Evolutionary conservation across 192 early-diverging fungal species (phyloP).

Genomic region (Fimicolochytrium jonesii): DNA sequence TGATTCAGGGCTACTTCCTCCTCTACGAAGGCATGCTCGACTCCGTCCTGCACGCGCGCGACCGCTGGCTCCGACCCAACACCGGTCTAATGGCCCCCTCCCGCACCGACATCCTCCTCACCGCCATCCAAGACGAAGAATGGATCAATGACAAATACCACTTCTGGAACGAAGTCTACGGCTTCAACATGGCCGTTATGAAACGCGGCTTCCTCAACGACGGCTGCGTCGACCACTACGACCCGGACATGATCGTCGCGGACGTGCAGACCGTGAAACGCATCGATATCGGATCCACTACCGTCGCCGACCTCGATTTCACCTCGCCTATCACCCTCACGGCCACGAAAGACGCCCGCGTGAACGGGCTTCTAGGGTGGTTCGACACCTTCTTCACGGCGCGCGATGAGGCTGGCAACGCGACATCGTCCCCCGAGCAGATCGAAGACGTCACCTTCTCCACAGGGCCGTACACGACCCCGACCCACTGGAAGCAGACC

Average conservation of each 20-base stretch:
- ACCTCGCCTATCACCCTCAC: conserved; percentile 62
- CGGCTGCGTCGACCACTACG: conserved; percentile 77
- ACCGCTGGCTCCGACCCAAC: conserved; percentile 66
- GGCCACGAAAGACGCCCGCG: conserved; percentile 53
- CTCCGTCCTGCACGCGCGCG: conserved; percentile 77
- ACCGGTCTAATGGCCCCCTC: conserved; percentile 71
- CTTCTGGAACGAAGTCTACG: conserved; percentile 94
- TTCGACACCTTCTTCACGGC: conserved; percentile 88
- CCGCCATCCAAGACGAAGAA: conserved; percentile 73
- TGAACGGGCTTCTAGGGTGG: conserved; percentile 83
- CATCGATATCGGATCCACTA: conserved; percentile 69
- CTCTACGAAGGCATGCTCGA: conserved; percentile 90
- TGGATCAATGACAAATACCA: conserved; percentile 72
- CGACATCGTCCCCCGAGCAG: not conserved
- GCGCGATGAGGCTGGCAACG: conserved; percentile 20
- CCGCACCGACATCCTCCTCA: conserved; percentile 64
- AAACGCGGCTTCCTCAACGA: conserved; percentile 69
- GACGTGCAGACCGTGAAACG: conserved; percentile 21
- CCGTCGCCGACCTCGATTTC: conserved; percentile 70
- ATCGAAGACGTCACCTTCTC: conserved; percentile 48
- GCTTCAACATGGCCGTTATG: conserved; percentile 85
- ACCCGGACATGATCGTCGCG: conserved; percentile 56
- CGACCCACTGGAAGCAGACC: conserved; percentile 99
- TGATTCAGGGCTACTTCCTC: conserved; percentile 68
- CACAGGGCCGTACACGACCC: conserved; percentile 68